Evolutionary conservation across 176 grass and related monocot species (phyloP), one percentile per base, ranked within the genome.

Genomic region (Chrysopogon serrulatus): DNA sequence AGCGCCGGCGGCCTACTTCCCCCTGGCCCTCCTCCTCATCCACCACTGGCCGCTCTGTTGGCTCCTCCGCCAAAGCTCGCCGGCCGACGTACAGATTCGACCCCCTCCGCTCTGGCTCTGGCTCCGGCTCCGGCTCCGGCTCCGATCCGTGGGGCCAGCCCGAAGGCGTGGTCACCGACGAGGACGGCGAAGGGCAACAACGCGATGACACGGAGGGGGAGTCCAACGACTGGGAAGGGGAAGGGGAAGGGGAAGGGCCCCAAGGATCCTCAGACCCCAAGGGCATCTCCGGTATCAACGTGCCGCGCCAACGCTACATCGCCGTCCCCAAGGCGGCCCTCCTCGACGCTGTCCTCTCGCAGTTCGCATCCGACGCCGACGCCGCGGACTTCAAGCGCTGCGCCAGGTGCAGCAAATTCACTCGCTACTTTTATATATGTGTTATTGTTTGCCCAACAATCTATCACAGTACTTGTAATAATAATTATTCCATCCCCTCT

Each of bases 261-360:
- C 15, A 56, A 9, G 27, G 34, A 3, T 48, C 43, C 24, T 59
- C 56, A 0, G 87, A 82, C 7, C 49, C 53, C 53, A 77, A 73
- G 60, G 65, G 53, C 60, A 83, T 91, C 67, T 49, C 83, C 43
- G 95, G 95, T 6, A 95, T 98, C 61, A 56, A 93, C 83, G 92
- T 98, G 41, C 95, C 95, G 35, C 81, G 95, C 72, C 90, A 98
- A 79, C 86, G 88, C 82, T 93, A 98, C 89, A 98, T 98, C 73
- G 84, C 87, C 19, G 89, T 98, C 27, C 27, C 82, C 71, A 98
- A 95, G 87, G 62, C 39, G 1, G 89, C 90, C 11, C 86, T 98
- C 68, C 95, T 98, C 31, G 82, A 93, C 56, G 95, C 79, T 5
- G 44, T 90, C 10, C 92, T 98, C 42, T 39, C 68, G 19, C 79